Evolutionary conservation across 768 basidiomycete species (phyloP), one percentile per base, ranked within the genome.

Genomic region (Cystoderma amianthinum): DNA sequence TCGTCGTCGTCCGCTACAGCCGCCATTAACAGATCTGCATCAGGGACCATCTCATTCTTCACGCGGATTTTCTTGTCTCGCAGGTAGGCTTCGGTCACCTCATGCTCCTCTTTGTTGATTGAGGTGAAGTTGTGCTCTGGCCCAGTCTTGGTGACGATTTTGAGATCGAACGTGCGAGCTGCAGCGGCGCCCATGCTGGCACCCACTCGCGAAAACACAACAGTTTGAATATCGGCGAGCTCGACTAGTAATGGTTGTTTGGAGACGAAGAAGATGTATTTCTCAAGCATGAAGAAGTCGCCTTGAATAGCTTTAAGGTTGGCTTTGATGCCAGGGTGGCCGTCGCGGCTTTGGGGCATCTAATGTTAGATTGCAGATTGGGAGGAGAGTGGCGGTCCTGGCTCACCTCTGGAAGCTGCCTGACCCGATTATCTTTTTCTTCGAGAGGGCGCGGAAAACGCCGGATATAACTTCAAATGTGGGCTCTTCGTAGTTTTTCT

Each of bases 291-390:
- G 76, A 96, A 98, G 22, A 99, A 79, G 59, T 97, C 93, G 45
- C 96, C 96, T 61, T 95, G 92, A 3, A 87, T 76, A 33, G 96
- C 96, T 64, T 98, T 98, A 51, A 98, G 73, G 60, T 97, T 96
- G 52, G 91, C 92, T 66, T 98, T 98, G 66, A 99, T 84, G n/a
- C 91, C 90, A 12, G 88, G 85, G 48, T 92, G 85, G 3, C 92
- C 90, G 51, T 85, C 82, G 21, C 86, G 89, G 51, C 92, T 95
- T 23, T 16, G 39, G 22, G 16, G 28, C 16, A 11, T 24, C 48
- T 17, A 42, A 44, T n/a, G n/a, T n/a, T n/a, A n/a, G n/a, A n/a
- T n/a, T n/a, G n/a, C n/a, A n/a, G n/a, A n/a, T n/a, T n/a, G n/a
- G n/a, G n/a, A n/a, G n/a, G n/a, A n/a, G n/a, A n/a, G n/a, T n/a